Evolutionary conservation across 805 yeast genomes (phyloP).

Genomic region (Babjeviella inositovora): DNA sequence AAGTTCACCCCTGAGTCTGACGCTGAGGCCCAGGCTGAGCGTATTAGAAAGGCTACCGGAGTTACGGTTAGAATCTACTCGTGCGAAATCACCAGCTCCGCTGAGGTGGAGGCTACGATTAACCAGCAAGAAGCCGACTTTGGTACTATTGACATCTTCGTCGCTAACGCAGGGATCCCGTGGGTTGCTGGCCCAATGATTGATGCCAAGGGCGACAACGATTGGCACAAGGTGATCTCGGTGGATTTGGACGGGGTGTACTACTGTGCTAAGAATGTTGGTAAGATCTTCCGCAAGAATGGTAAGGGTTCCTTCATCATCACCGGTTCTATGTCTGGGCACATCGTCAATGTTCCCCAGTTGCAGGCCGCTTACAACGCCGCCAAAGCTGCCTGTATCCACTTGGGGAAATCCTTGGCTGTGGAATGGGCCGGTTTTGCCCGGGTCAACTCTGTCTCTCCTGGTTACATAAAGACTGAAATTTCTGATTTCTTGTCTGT

Average conservation of each 20-base stretch:
- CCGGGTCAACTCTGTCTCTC: slow-evolving; percentile 22
- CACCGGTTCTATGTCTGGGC: slow-evolving; percentile 41
- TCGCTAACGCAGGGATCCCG: slow-evolving; percentile 24
- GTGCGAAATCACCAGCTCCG: slow-evolving; percentile 14
- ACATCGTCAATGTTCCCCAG: slow-evolving; percentile 35
- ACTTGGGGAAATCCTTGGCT: slow-evolving; percentile 27
- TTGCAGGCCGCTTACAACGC: slow-evolving; percentile 31
- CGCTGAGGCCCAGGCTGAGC: slow-evolving; percentile 19
- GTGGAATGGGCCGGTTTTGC: slow-evolving; percentile 29
- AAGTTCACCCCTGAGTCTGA: slow-evolving; percentile 13
- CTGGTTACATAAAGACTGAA: slow-evolving; percentile 24
- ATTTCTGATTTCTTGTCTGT: slow-evolving; percentile 17
- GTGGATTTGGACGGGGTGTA: slow-evolving; percentile 32
- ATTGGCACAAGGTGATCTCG: slow-evolving; percentile 30
- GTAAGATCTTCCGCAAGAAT: slow-evolving; percentile 25
- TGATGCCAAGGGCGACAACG: slow-evolving; percentile 13
- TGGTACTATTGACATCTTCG: slow-evolving; percentile 21
- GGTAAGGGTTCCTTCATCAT: slow-evolving; percentile 31
- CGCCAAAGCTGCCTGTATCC: slow-evolving; percentile 31
- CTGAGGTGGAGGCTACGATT: slow-evolving; percentile 11
- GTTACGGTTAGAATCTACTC: slow-evolving; percentile 12
- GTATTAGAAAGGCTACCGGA: slow-evolving; percentile 14
- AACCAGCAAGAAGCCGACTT: slow-evolving; percentile 15
- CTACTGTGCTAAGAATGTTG: slow-evolving; percentile 32
- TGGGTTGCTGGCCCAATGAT: slow-evolving; percentile 8